phyloP scores from a whole-genome alignment of 2,329 filamentous ascomycete species.

The Alternaria tenuissima region DNA sequence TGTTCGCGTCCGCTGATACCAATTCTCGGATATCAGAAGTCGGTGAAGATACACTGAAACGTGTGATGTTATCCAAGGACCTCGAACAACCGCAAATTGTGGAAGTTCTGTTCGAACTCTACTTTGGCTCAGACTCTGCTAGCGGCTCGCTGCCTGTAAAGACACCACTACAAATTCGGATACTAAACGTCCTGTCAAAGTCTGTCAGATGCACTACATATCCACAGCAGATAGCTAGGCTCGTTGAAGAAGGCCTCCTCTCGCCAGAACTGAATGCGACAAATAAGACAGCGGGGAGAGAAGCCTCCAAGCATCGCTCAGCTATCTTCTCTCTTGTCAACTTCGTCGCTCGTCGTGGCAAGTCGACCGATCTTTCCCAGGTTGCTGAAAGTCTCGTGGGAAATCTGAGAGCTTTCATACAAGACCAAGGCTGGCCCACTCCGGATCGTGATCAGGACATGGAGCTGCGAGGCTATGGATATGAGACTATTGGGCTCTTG shows the following conservation, averaged over 20 bases:
- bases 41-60: slow-evolving; percentile 89
- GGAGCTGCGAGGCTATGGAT: slow-evolving; percentile 78
- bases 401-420: slow-evolving; percentile 76
- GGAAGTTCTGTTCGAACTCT: slow-evolving; percentile 73
- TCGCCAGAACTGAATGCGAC: slow-evolving; percentile 48
- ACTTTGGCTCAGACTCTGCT: slow-evolving; percentile 62
- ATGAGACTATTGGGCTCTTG: slow-evolving; percentile 88
- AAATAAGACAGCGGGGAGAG: slow-evolving; percentile 66
- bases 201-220: slow-evolving; percentile 77
- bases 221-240: slow-evolving; percentile 70
- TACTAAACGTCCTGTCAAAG: slow-evolving; percentile 78
- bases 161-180: slow-evolving; percentile 77
- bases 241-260: slow-evolving; percentile 73
- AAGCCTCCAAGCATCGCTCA: slow-evolving; percentile 79
- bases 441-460: slow-evolving; percentile 65
- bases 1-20: slow-evolving; percentile 82
- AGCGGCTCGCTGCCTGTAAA: slow-evolving; percentile 60
- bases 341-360: slow-evolving; percentile 81
- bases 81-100: slow-evolving; percentile 74
- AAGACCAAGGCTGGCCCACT: slow-evolving; percentile 82
- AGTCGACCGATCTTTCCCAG: slow-evolving; percentile 65
- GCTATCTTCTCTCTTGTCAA: slow-evolving; percentile 87
- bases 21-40: slow-evolving; percentile 83
- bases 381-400: slow-evolving; percentile 75
- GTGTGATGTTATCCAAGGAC: slow-evolving; percentile 71